Evolutionary conservation across 2,329 filamentous ascomycete genomes (phyloP).

Genomic region (Claviceps pusilla): DNA sequence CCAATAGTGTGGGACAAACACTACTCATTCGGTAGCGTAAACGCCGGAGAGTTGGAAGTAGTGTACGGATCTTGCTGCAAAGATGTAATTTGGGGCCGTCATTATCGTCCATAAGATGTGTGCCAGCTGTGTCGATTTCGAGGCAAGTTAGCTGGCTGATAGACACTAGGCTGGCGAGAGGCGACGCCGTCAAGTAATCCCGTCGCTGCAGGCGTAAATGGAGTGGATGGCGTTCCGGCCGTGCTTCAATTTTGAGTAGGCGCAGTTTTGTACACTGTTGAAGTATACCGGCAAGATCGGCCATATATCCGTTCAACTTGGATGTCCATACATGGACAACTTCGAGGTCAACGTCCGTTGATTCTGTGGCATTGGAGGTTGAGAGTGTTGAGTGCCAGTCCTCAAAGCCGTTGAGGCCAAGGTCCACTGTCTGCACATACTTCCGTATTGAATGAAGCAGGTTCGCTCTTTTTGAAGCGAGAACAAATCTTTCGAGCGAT

Average conservation of each 20-base stretch:
- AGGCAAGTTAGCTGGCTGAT: constrained; percentile 4
- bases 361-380: no score
- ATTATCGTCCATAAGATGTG: background rate
- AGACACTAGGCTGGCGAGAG: constrained; percentile 3
- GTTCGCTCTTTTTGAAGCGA: no score
- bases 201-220: background rate
- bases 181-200: constrained; percentile 3
- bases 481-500: background rate
- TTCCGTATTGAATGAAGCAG: no score
- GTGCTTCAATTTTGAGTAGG: constrained; percentile 3
- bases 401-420: no score
- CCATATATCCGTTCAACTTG: constrained; percentile 1
- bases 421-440: no score
- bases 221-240: constrained; percentile 4
- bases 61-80: constrained; percentile 3
- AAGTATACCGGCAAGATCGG: constrained; percentile 3
- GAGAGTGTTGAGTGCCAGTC: no score
- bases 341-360: no score
- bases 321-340: constrained; percentile 3
- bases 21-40: constrained; percentile 5
- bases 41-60: constrained; percentile 4
- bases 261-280: constrained; percentile 4
- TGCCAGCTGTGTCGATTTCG: constrained; percentile 5
- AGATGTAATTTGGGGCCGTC: background rate
- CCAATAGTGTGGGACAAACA: constrained; percentile 4